Evolutionary conservation across 75 land plant genomes (phyloP).

Genomic region (Cryptomeria japonica): DNA sequence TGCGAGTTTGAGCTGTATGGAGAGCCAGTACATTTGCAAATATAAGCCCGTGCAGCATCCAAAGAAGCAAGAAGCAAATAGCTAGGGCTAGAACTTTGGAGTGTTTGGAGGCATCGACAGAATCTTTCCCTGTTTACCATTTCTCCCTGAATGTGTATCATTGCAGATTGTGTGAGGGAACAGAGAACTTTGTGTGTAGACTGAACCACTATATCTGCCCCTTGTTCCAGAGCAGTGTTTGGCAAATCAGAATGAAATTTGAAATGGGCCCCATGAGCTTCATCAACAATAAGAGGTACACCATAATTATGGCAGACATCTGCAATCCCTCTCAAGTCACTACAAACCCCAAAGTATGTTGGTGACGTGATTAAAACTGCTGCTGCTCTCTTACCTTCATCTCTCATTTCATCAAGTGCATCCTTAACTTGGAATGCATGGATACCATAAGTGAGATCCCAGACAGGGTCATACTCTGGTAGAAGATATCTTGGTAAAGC

Average conservation of each 20-base stretch:
- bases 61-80: constrained; percentile 86
- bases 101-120: constrained; percentile 69
- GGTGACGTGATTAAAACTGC: constrained; percentile 92
- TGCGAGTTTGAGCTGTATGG: constrained; percentile 18
- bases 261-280: constrained; percentile 96
- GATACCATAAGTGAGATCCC: constrained; percentile 77
- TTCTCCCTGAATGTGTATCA: constrained; percentile 79
- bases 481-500: constrained; percentile 68
- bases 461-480: constrained; percentile 54
- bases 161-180: constrained; percentile 95
- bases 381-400: constrained; percentile 49
- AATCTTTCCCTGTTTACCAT: constrained; percentile 51
- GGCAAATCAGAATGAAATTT: constrained; percentile 76
- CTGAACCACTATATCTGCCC: constrained; percentile 86
- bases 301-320: constrained; percentile 56
- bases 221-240: constrained; percentile 77
- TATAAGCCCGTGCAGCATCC: constrained; percentile 87
- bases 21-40: constrained; percentile 25
- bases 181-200: constrained; percentile 91
- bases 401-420: constrained; percentile 56
- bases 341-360: constrained; percentile 90
- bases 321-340: constrained; percentile 51
- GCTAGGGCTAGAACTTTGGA: constrained; percentile 95
- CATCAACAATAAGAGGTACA: constrained; percentile 86
- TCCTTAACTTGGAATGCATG: constrained; percentile 48